These are phyloP conservation scores for Spiraea crenata DNA, from an alignment of 331 rosid genomes.

Conservation along the genomic window DNA sequence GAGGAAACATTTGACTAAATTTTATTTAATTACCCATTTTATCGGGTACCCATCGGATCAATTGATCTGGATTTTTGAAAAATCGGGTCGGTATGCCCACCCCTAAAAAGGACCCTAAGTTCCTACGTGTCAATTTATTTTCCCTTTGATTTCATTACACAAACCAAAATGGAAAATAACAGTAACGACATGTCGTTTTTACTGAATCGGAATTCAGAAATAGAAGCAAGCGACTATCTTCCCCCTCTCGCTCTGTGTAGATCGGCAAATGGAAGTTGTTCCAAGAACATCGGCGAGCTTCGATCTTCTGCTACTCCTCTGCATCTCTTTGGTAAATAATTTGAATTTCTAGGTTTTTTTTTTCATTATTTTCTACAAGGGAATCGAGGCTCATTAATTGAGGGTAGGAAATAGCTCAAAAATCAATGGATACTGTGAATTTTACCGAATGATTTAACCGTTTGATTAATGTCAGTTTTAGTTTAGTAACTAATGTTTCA, in stretches of 20 bases:
- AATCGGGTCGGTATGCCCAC: too few relatives aligned
- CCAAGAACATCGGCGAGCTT: slow-evolving; percentile 25
- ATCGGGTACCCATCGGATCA: too few relatives aligned
- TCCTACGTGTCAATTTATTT: too few relatives aligned
- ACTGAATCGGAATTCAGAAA: background rate
- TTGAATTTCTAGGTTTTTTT: slow-evolving; percentile 16
- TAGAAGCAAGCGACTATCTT: background rate
- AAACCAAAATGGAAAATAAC: too few relatives aligned
- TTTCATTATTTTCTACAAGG: slow-evolving; percentile 20
- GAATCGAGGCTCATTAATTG: too few relatives aligned
- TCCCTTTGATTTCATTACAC: too few relatives aligned
- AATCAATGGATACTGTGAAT: background rate
- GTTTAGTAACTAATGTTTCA: background rate
- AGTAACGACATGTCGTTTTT: background rate
- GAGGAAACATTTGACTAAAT: too few relatives aligned
- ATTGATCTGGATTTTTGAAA: too few relatives aligned
- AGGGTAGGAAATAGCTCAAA: background rate
- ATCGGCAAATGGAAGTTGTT: slow-evolving; percentile 34
- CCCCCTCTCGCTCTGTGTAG: background rate
- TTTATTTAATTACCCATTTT: too few relatives aligned
- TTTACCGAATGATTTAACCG: background rate
- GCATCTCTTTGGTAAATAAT: slow-evolving; percentile 40
- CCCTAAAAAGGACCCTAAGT: too few relatives aligned
- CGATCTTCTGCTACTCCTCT: slow-evolving; percentile 26
- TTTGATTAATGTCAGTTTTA: background rate